Conservation (phyloP, 2,329 filamentous ascomycete genomes). For the Aspergillus sp. region DNA sequence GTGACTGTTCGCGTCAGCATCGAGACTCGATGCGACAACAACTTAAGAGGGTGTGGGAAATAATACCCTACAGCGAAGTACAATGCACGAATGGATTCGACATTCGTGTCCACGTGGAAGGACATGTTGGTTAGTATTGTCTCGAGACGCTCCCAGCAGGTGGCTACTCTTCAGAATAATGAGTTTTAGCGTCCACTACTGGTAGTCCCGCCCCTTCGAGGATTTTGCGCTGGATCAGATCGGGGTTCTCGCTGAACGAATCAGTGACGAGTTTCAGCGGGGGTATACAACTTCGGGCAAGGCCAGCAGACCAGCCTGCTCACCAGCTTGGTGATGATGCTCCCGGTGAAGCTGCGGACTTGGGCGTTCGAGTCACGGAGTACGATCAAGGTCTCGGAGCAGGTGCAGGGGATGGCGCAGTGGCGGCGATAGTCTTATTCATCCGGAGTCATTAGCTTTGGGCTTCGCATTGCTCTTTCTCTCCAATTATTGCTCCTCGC, state of each 20-base stretch:
- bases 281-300: slow-evolving; percentile 87
- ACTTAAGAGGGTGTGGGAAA: no score
- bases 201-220: no score
- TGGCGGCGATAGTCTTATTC: background rate
- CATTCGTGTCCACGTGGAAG: no score
- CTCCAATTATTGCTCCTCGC: background rate
- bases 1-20: no score
- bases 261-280: slow-evolving; percentile 77
- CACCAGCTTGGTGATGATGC: slow-evolving; percentile 90
- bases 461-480: background rate
- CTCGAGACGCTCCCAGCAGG: no score
- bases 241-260: slow-evolving; percentile 63
- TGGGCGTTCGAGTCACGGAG: slow-evolving; percentile 78
- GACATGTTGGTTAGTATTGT: no score
- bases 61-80: no score
- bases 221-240: slow-evolving; percentile 74
- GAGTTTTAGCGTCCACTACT: no score
- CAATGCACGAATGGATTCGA: no score
- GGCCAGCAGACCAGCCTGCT: slow-evolving; percentile 76
- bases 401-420: slow-evolving; percentile 33
- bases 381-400: slow-evolving; percentile 71
- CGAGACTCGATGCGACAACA: no score
- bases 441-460: background rate
- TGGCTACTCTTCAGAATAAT: no score
- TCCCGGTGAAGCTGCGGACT: slow-evolving; percentile 86